Conservation (phyloP, 208 protist species). For the Entamoeba dispar region DNA sequence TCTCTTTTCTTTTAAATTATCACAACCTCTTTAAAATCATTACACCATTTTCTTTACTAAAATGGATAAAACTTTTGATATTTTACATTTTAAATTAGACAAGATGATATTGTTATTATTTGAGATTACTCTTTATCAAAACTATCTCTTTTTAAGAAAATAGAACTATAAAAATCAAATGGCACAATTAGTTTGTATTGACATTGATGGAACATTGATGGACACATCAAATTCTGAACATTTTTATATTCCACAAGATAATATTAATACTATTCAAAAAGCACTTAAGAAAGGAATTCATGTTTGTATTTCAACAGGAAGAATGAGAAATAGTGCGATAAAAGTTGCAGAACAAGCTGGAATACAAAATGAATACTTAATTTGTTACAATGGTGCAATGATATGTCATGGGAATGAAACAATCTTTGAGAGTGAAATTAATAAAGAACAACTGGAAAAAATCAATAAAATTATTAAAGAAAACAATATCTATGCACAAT, state of each 20-base stretch:
- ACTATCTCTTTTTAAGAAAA: too few relatives aligned
- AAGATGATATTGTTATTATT: too few relatives aligned
- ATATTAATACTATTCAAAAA: neutral
- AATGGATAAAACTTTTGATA: too few relatives aligned
- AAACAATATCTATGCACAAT: neutral
- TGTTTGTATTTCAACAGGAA: neutral
- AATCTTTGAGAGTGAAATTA: neutral
- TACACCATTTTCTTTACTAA: too few relatives aligned
- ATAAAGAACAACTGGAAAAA: neutral
- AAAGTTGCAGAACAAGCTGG: neutral
- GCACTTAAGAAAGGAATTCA: neutral
- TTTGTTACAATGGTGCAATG: neutral
- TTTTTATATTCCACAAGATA: neutral
- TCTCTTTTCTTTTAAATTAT: too few relatives aligned
- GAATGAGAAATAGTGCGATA: neutral
- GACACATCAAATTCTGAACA: neutral
- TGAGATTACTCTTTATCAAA: too few relatives aligned
- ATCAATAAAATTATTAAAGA: neutral
- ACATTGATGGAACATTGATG: neutral
- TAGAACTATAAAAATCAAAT: neutral
- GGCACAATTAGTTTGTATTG: neutral
- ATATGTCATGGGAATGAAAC: neutral
- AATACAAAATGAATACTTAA: neutral
- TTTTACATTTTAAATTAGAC: too few relatives aligned
- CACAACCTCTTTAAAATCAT: too few relatives aligned